Conservation (phyloP, 2,329 filamentous ascomycete species). For the Trichophyton schoenleinii region DNA sequence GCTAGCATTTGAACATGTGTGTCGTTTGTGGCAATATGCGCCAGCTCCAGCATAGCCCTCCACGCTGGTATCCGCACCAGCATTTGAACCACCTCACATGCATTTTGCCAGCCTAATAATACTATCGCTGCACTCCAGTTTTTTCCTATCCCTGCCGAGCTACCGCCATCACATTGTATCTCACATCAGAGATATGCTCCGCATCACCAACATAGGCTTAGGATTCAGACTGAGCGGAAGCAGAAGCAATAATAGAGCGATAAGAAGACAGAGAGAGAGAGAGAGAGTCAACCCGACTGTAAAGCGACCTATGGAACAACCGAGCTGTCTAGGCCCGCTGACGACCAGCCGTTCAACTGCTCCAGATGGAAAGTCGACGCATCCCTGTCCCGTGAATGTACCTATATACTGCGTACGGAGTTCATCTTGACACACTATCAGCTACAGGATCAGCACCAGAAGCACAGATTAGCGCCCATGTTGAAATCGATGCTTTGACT, state of each 20-base stretch:
- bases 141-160: neutral
- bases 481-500: conserved; percentile 1
- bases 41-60: neutral
- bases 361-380: neutral
- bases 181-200: neutral
- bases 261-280: neutral
- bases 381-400: neutral
- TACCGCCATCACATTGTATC: neutral
- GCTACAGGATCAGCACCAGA: neutral
- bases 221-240: neutral
- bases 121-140: neutral
- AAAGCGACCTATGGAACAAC: neutral
- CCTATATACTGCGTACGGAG: neutral
- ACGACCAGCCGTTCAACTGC: neutral
- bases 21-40: neutral
- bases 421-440: neutral
- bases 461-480: neutral
- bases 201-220: neutral
- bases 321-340: neutral
- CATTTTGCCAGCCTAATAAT: neutral
- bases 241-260: neutral
- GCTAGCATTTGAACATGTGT: too few relatives aligned
- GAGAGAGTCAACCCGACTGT: neutral
- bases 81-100: neutral
- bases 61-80: neutral